Evolutionary conservation across 1,139 yeast genomes (phyloP), one percentile per base, ranked within the genome.

Genomic region (Blastobotrys apis): DNA sequence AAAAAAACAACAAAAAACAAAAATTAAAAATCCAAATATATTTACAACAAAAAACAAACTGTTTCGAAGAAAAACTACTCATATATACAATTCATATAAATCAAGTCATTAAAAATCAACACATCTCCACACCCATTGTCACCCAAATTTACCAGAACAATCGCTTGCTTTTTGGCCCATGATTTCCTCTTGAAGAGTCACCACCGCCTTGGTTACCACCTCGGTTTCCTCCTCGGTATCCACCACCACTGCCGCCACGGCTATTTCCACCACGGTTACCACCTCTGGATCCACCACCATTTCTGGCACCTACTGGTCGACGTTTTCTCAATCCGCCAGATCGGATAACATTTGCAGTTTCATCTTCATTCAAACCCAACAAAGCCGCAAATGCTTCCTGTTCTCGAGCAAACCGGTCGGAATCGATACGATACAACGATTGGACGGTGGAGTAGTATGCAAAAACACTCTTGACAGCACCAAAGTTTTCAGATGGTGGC

Each of bases 321-420:
- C 30, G 31, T 31, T 12, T 13, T 26, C 17, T 21, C 9, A 16
- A 30, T 30, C 27, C 15, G 10, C 21, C 30, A n/a, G 20, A 2
- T n/a, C n/a, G n/a, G n/a, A n/a, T n/a, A 36, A 36, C 34, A 20
- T 21, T 22, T 10, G 38, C 33, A n/a, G n/a, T 19, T 15, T 41
- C 40, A 19, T 35, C 37, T n/a, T 30, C 41, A 30, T 32, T 33
- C 9, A 42, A 27, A 6, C 50, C 50, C 26, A 41, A 22, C 37
- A 44, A 23, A 4, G 41, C 22, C 1, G 39, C 47, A 33, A 47
- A 47, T 8, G 17, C 25, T 17, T 36, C 40, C 36, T 47, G 50
- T 6, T 41, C 45, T 16, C 41, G 39, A 8, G 16, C 21, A 23
- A 47, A 47, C 20, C 37, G 19, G 13, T 15, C 9, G 2, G 13